Conservation (phyloP, 441 rosid genomes). For the Erodium trifolium region DNA sequence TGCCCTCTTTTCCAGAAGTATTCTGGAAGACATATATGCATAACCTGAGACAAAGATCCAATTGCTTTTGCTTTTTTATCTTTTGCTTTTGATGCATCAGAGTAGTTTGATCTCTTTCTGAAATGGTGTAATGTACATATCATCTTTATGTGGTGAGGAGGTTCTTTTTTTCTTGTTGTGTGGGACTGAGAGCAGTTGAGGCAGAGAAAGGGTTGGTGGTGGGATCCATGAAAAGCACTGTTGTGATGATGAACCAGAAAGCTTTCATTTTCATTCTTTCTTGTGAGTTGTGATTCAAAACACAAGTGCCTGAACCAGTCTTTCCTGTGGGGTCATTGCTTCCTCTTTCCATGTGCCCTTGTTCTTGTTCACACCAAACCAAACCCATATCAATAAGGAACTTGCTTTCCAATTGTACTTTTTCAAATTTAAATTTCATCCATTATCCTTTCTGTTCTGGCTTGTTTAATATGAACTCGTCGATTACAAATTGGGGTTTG, state of each 20-base stretch:
- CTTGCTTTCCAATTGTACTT: background rate
- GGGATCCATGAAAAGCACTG: background rate
- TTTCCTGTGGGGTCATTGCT: background rate
- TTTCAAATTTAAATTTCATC: background rate
- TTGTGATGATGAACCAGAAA: background rate
- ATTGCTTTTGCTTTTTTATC: background rate
- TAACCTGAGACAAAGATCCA: background rate
- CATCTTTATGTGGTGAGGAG: background rate
- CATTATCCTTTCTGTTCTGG: too few species aligned
- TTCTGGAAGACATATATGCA: background rate
- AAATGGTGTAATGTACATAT: conserved; percentile 1
- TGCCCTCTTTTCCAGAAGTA: background rate
- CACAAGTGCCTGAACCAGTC: background rate
- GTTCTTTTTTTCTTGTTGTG: too few species aligned
- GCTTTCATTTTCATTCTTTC: background rate
- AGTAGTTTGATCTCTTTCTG: background rate
- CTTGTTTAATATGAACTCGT: too few species aligned
- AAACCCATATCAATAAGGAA: background rate
- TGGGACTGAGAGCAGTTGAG: background rate
- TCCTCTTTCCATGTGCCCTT: background rate
- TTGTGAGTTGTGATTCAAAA: conserved; percentile 4
- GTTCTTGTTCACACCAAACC: background rate
- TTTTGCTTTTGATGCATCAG: background rate
- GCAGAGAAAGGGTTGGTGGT: conserved; percentile 3
- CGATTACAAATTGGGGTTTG: too few species aligned